phyloP scores from a whole-genome alignment of 768 basidiomycete species.

The Coprinopsis sp. region DNA sequence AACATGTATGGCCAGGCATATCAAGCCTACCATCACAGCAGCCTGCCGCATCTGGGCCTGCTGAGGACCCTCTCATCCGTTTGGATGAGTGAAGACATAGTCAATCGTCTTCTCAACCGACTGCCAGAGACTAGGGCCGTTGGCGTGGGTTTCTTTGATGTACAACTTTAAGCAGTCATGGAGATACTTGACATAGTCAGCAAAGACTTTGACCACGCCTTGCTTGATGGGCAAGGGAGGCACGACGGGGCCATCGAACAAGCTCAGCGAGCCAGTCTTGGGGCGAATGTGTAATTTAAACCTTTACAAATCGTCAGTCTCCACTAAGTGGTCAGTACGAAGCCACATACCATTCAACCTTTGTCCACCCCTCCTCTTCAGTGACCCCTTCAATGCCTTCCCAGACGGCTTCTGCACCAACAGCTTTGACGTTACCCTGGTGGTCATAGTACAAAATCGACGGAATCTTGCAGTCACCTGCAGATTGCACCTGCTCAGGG shows the following conservation, averaged over 20 bases:
- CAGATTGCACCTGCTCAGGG: conserved; percentile 36
- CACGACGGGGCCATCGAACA: too few species aligned
- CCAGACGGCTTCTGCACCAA: conserved; percentile 39
- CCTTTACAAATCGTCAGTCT: too few species aligned
- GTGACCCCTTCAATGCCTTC: conserved; percentile 34
- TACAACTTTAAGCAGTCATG: conserved; percentile 37
- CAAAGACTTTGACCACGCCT: conserved; percentile 35
- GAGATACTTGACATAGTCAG: conserved; percentile 47
- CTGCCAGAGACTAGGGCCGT: conserved; percentile 39
- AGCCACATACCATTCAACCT: conserved; percentile 42
- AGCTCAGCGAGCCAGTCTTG: too few species aligned
- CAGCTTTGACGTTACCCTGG: conserved; percentile 28
- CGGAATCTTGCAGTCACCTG: conserved; percentile 43
- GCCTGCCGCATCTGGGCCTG: conserved; percentile 50
- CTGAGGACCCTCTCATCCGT: conserved; percentile 56
- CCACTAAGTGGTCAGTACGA: too few species aligned
- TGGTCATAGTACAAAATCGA: conserved; percentile 43
- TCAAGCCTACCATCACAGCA: conserved; percentile 45
- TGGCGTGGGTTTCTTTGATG: conserved; percentile 41
- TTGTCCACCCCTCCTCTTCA: conserved; percentile 39
- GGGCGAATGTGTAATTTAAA: too few species aligned
- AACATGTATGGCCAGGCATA: too few species aligned
- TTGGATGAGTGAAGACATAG: conserved; percentile 53
- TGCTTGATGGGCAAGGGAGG: too few species aligned
- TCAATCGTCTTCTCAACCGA: conserved; percentile 39